Evolutionary conservation across 768 basidiomycete genomes (phyloP), one percentile per base, ranked within the genome.

Genomic region (Heimioporus sp.): DNA sequence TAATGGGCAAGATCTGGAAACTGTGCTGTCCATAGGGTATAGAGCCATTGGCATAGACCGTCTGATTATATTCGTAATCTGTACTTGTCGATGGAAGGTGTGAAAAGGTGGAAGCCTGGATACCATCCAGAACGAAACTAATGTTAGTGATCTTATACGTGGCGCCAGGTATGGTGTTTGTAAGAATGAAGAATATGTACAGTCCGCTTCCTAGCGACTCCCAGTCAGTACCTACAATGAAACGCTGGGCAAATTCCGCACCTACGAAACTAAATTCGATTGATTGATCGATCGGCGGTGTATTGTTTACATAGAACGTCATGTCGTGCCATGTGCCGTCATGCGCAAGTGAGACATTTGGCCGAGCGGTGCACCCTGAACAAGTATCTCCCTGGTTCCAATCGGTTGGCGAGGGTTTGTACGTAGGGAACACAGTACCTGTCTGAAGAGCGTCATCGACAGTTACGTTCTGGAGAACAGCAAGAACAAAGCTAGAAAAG

Each of bases 321-420:
- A 40, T 1, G 8, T 56, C 60, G 13, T 63, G 61, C 61, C 61
- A 62, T 38, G 61, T 62, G 3, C 34, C 48, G 5, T 60, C 31
- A 32, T 60, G 55, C 2, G 43, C 55, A n/a, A 4, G 28, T 0
- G 48, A 13, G 1, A 53, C 30, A 40, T 57, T 43, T 4, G 58
- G 58, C 6, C 44, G 0, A 6, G 16, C 48, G 0, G 8, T 0
- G 11, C 62, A 63, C 3, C 0, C 8, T 1, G 51, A 2, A 31
- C 61, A 63, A 4, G 13, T 17, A 8, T 53, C 49, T 1, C 53
- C 58, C 4, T 16, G 1, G 5, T 46, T 40, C 62, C 62, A 64
- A 7, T 0, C 2, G 1, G 50, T 12, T 10, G 34, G 61, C 61
- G 1, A 57, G 24, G n/a, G n/a, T n/a, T n/a, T n/a, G 37, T 57